These are phyloP conservation scores for Metschnikowia santaceciliae DNA, from an alignment of 805 yeast species.

Conservation along the genomic window DNA sequence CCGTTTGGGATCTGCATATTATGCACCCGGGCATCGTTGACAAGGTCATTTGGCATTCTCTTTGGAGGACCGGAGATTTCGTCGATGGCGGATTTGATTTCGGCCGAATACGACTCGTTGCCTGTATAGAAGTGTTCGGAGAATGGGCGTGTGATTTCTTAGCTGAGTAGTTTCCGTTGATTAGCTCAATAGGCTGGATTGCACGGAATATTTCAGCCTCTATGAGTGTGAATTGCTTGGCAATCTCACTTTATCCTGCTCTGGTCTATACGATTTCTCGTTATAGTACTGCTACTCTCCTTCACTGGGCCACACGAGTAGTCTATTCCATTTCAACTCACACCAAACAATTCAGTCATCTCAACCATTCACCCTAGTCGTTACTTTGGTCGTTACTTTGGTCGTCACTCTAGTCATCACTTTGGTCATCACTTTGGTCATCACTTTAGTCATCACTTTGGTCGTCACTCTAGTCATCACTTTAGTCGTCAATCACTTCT, in stretches of 20 bases:
- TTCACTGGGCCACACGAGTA: too few relatives aligned
- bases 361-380: too few relatives aligned
- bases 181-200: slow-evolving; percentile 60
- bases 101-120: slow-evolving; percentile 3
- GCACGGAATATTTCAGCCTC: slow-evolving; percentile 65
- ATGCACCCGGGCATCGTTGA: slow-evolving; percentile 9
- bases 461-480: too few relatives aligned
- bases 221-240: slow-evolving; percentile 70
- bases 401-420: too few relatives aligned
- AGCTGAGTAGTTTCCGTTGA: slow-evolving; percentile 60
- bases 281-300: too few relatives aligned
- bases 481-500: too few relatives aligned
- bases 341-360: too few relatives aligned
- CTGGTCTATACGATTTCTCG: too few relatives aligned
- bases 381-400: too few relatives aligned
- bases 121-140: slow-evolving; percentile 8
- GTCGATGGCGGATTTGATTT: slow-evolving; percentile 4
- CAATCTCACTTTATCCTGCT: slow-evolving; percentile 30
- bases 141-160: slow-evolving; percentile 47
- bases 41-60: slow-evolving; percentile 12
- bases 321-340: too few relatives aligned
- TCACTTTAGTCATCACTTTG: too few relatives aligned
- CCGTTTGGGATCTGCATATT: slow-evolving; percentile 4
- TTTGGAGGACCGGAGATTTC: slow-evolving; percentile 11
- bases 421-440: too few relatives aligned